These are phyloP conservation scores for Apophysomyces elegans DNA, from an alignment of 371 early-diverging fungal genomes.

Conservation along the genomic window DNA sequence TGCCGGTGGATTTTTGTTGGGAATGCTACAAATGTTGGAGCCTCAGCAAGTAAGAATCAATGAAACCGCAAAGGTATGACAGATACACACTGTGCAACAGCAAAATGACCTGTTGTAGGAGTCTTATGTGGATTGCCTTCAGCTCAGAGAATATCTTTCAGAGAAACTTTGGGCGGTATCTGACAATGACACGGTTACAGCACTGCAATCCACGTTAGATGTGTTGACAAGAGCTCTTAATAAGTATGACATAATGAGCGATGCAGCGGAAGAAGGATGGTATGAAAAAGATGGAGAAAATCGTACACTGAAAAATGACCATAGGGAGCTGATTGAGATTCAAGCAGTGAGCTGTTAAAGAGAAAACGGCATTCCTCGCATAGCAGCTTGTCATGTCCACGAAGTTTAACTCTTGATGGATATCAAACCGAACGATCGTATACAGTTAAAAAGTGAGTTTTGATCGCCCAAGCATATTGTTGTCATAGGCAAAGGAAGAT, in stretches of 20 bases:
- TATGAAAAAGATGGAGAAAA: constrained; percentile 8
- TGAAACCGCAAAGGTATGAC: constrained; percentile 41
- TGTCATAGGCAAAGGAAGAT: too few species aligned
- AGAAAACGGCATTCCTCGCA: too few species aligned
- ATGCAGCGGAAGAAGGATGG: constrained; percentile 28
- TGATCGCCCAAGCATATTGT: too few species aligned
- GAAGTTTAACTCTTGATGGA: too few species aligned
- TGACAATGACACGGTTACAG: constrained; percentile 38
- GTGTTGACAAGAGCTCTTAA: constrained; percentile 27
- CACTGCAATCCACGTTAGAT: constrained; percentile 37
- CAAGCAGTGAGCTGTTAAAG: not conserved
- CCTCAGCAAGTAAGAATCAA: constrained; percentile 39
- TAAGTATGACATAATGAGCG: constrained; percentile 42
- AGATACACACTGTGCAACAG: not conserved
- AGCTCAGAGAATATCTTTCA: constrained; percentile 41
- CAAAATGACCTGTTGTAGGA: constrained; percentile 24
- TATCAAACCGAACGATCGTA: too few species aligned
- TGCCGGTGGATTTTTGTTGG: constrained; percentile 33
- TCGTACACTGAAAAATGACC: not conserved
- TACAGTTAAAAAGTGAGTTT: too few species aligned
- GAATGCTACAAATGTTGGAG: constrained; percentile 39
- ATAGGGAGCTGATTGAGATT: constrained; percentile 20
- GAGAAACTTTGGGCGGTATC: constrained; percentile 48
- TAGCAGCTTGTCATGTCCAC: too few species aligned
- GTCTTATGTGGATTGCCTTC: constrained; percentile 41